phyloP scores from a whole-genome alignment of 1,284 basidiomycete species.

The Phenoliferia sp. region DNA sequence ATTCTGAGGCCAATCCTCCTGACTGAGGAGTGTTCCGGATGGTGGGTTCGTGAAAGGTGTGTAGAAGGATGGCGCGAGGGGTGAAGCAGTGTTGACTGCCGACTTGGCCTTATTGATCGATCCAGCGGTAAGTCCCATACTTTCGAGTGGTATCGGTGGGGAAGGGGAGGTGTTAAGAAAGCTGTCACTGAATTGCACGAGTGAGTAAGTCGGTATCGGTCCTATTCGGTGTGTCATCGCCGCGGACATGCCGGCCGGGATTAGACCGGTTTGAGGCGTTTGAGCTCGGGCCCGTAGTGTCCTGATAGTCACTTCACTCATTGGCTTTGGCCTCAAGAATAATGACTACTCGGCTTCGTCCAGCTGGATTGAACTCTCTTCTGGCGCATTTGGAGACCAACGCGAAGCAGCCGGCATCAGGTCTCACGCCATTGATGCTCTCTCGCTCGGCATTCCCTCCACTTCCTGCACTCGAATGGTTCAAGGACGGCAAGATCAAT shows the following conservation, averaged over 20 bases:
- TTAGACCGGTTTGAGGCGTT: too few species aligned
- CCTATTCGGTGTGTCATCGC: too few species aligned
- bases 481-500: background rate
- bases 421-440: background rate
- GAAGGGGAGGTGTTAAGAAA: background rate
- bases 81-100: background rate
- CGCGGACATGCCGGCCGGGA: too few species aligned
- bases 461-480: background rate
- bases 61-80: background rate
- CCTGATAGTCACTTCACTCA: too few species aligned
- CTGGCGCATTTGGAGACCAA: too few species aligned
- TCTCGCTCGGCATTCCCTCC: background rate
- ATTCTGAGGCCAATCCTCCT: slow-evolving; percentile 38
- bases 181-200: background rate
- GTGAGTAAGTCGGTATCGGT: too few species aligned
- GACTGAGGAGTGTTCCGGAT: slow-evolving; percentile 13
- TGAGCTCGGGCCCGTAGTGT: too few species aligned
- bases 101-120: background rate
- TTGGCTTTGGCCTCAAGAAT: too few species aligned
- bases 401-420: too few species aligned
- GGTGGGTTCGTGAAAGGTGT: slow-evolving; percentile 11
- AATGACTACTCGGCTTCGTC: background rate
- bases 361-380: background rate
- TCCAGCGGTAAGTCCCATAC: background rate
- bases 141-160: background rate